phyloP scores from a whole-genome alignment of 169 alveolate species.

The Cyclospora cayetanensis region DNA sequence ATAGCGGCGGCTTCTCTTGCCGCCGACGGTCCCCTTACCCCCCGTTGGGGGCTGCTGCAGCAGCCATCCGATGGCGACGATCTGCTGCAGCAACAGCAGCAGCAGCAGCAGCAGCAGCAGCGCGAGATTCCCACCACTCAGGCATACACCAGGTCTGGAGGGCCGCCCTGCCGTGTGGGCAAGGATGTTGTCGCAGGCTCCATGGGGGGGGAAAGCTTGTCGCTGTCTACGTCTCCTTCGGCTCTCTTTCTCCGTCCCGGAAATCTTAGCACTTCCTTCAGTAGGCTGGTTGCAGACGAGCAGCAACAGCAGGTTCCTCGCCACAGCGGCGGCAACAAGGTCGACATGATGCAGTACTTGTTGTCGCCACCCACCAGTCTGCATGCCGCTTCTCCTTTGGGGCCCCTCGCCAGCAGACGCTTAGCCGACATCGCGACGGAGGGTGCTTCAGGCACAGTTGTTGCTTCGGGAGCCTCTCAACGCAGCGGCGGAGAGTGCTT shows the following conservation, averaged over 20 bases:
- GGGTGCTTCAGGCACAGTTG: not conserved
- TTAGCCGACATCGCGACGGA: not conserved
- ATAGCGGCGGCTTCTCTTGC: not conserved
- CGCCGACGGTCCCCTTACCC: conserved; percentile 12
- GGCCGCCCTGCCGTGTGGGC: not conserved
- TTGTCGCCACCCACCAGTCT: not conserved
- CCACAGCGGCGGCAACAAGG: conserved; percentile 39
- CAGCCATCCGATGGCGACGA: not conserved
- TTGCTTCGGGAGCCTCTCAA: not conserved
- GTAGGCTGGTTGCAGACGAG: not conserved
- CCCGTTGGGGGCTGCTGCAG: conserved; percentile 48
- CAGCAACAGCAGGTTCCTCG: not conserved
- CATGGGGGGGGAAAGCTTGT: not conserved
- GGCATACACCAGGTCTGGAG: not conserved
- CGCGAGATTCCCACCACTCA: not conserved
- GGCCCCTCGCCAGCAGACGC: not conserved
- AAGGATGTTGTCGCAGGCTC: not conserved
- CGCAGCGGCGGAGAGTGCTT: not conserved
- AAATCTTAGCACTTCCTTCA: not conserved
- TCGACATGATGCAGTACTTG: not conserved
- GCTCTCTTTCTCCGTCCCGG: not conserved
- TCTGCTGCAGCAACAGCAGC: conserved; percentile 15
- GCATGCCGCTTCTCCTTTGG: not conserved
- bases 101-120: conserved; percentile 29
- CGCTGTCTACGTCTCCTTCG: not conserved